phyloP scores from a whole-genome alignment of 1,284 basidiomycete genomes.

The Puccinia polysora region DNA sequence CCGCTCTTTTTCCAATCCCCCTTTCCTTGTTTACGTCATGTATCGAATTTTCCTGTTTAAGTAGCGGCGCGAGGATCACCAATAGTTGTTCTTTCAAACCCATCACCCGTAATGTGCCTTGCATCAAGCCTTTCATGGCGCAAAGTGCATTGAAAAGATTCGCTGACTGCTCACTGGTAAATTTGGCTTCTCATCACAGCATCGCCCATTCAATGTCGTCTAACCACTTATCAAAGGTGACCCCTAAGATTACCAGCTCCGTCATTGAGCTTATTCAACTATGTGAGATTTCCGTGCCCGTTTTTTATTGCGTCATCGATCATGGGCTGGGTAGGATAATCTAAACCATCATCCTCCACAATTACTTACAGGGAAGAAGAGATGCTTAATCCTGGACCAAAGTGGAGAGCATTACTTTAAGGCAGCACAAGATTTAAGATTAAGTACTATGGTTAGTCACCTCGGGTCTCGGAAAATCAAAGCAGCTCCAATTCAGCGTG shows the following conservation, averaged over 20 bases:
- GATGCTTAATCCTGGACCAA: constrained; percentile 9
- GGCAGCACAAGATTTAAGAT: constrained; percentile 26
- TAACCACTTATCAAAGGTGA: constrained; percentile 2
- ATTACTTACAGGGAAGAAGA: constrained; percentile 14
- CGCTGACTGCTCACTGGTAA: neutral
- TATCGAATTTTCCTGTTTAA: neutral
- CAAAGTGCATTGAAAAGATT: no score
- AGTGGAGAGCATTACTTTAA: constrained; percentile 9
- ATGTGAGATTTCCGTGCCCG: neutral
- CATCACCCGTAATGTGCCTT: neutral
- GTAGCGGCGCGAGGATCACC: constrained; percentile 4
- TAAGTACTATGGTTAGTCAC: constrained; percentile 11
- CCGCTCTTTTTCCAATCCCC: neutral
- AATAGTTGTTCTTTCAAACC: no score
- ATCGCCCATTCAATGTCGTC: constrained; percentile 5
- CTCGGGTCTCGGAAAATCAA: neutral
- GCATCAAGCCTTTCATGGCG: neutral
- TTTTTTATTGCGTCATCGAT: neutral
- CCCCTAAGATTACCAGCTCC: constrained; percentile 19
- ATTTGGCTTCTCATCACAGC: neutral
- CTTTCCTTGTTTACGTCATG: neutral
- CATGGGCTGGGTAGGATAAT: neutral
- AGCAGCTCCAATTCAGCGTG: neutral
- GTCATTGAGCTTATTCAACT: constrained; percentile 18
- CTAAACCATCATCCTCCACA: no score